Evolutionary conservation across 805 yeast genomes (phyloP), one percentile per base, ranked within the genome.

Genomic region (Candida ortonii): DNA sequence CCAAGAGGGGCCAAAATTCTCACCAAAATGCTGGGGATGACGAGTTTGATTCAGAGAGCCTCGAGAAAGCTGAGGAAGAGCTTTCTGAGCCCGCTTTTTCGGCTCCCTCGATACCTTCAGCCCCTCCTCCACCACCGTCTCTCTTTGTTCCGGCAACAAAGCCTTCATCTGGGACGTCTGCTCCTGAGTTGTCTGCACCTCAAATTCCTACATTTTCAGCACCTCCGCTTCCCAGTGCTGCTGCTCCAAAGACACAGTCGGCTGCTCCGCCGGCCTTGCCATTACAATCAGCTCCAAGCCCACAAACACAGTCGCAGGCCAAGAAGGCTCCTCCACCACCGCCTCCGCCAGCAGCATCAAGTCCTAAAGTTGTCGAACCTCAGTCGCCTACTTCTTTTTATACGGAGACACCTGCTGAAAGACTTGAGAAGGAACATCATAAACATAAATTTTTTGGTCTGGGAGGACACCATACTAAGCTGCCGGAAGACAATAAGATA

Each of bases 311-410:
- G 10, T 12, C 42, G 5, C 32, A 33, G 13, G 21, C 19, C 5
- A 45, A 29, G 25, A 50, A 46, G 25, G 44, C 51, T 6, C 50
- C 59, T 1, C 61, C 68, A 17, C 60, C 64, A 1, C 62, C 63
- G 6, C 53, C 64, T 6, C 48, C 61, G 7, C 26, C 55, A 2
- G 29, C 53, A 4, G 29, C 44, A 9, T 24, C 41, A 5, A 19
- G 38, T 16, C 7, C 36, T 35, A 30, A 30, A 51, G 15, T 30
- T 18, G 28, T 27, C 14, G 30, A 16, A 4, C 22, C 15, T 4
- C 28, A 25, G 7, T 8, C 32, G 3, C 25, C 34, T 8, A 33
- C 25, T n/a, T 26, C 43, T 7, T 35, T 43, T 22, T 47, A 44
- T 18, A 27, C 30, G 4, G 44, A 43, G 16, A 57, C 50, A 50